These are phyloP conservation scores for Neospora caninum DNA, from an alignment of 169 alveolate species.

Conservation along the genomic window DNA sequence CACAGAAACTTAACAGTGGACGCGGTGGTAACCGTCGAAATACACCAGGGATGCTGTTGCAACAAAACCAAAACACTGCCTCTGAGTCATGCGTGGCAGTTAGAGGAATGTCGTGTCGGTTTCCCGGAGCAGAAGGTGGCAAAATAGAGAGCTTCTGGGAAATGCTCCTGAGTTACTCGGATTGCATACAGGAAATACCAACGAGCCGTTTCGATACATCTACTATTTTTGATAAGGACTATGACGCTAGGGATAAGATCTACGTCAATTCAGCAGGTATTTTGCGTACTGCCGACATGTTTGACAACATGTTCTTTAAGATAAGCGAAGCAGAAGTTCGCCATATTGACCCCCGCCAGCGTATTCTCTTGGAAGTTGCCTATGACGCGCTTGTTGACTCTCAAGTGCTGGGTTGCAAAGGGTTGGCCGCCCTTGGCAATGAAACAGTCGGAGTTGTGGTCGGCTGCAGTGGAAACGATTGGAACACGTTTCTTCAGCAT, in stretches of 20 bases:
- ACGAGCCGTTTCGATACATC: constrained; percentile 71
- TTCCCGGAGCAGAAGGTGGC: constrained; percentile 65
- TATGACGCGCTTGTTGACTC: constrained; percentile 67
- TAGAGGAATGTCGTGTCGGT: constrained; percentile 71
- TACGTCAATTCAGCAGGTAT: constrained; percentile 71
- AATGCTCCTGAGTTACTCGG: constrained; percentile 55
- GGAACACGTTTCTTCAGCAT: constrained; percentile 67
- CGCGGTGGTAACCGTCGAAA: background rate
- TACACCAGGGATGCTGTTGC: background rate
- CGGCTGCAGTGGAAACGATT: constrained; percentile 77
- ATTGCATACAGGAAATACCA: constrained; percentile 74
- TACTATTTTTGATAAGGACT: constrained; percentile 51
- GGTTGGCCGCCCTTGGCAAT: background rate
- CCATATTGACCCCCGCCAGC: constrained; percentile 80
- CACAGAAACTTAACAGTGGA: constrained; percentile 32
- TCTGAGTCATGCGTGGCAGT: constrained; percentile 53
- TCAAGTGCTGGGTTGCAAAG: background rate
- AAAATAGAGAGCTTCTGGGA: constrained; percentile 64
- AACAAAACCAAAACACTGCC: no score
- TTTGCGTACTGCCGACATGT: constrained; percentile 65
- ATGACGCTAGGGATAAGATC: constrained; percentile 62
- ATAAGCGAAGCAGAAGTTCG: constrained; percentile 73
- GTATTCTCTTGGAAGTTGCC: constrained; percentile 74
- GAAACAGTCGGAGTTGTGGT: constrained; percentile 69
- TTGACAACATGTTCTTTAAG: constrained; percentile 70